Evolutionary conservation across 306 rosid genomes (phyloP), one percentile per base, ranked within the genome.

Genomic region (Cajanus cajan): DNA sequence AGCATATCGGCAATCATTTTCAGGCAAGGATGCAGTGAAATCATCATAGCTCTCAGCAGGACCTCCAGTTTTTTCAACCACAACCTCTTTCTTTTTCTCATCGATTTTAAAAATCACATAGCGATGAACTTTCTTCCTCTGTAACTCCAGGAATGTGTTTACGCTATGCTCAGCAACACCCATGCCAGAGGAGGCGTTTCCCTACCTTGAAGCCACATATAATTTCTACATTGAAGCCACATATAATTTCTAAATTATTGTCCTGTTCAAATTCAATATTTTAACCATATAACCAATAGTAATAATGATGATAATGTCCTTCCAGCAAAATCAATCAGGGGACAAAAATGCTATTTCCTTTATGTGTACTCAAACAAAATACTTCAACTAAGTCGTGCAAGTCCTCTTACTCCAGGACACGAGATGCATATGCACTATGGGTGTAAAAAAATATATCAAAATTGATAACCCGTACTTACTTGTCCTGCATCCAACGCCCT

Each of bases 1-100:
- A 12, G 96, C 98, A 70, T 82, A 94, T 72, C 98, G 87, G 48
- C 95, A 91, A 82, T 94, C 98, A 79, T 76, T 91, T 77, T 90
- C 96, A 24, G 94, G 94, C 84, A 93, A 85, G 19, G 98, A 86
- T 69, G 92, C 90, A 68, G 90, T 77, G 71, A 90, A 93, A 73
- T 89, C 97, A 76, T 90, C 93, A 36, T 88, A 93, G 86, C 87
- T 87, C 85, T 90, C 98, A 76, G 93, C 90, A 24, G 90, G 92
- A 66, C 93, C 81, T 6, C 96, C 98, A 0, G 93, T 93, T 78
- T 91, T 93, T 77, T 93, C 98, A 2, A 87, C 92, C 83, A 93
- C 89, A 24, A 90, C 97, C 78, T 93, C 93, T 65, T 90, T 88
- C 81, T 85, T 94, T 73, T 82, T 90, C 91, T 90, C 98, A 10